Percentiles rank a stretch among this genome's conserved stretches.
phyloP scores from a whole-genome alignment of 371 early-diverging fungal genomes.

The Saksenaea oblongispora region DNA sequence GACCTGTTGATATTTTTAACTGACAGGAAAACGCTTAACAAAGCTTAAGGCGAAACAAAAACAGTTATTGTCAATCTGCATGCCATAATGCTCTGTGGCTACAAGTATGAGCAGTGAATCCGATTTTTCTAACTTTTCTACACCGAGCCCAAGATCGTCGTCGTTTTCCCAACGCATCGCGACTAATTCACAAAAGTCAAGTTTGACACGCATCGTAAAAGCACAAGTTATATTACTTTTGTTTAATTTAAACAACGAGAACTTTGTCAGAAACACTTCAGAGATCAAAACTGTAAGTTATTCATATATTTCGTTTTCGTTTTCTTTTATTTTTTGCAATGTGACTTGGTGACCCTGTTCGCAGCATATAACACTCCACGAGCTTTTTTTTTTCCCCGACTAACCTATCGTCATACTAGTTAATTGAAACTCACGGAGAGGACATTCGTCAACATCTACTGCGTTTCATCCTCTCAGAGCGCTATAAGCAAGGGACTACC shows the following conservation, averaged over 20 bases:
- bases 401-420: slow-evolving; percentile 26
- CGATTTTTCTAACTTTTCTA: slow-evolving; percentile 28
- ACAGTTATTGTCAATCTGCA: slow-evolving; percentile 6
- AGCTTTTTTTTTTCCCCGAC: neutral
- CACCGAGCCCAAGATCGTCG: slow-evolving; percentile 26
- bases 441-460: slow-evolving; percentile 58
- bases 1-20: neutral
- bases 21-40: slow-evolving; percentile 1
- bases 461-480: slow-evolving; percentile 51
- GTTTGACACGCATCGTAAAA: slow-evolving; percentile 62
- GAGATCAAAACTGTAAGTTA: slow-evolving; percentile 59
- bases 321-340: neutral
- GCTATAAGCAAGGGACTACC: slow-evolving; percentile 20
- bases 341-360: slow-evolving; percentile 3
- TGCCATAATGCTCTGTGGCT: slow-evolving; percentile 15
- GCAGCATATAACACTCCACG: neutral
- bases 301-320: too few relatives aligned
- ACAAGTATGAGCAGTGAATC: slow-evolving; percentile 45
- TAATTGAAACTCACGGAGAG: slow-evolving; percentile 60
- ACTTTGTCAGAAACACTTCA: slow-evolving; percentile 46
- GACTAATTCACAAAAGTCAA: slow-evolving; percentile 36
- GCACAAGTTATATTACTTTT: slow-evolving; percentile 63
- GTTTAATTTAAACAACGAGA: slow-evolving; percentile 55
- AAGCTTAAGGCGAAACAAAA: slow-evolving; percentile 1
- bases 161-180: slow-evolving; percentile 18